Conservation (phyloP, 1,284 basidiomycete species). For the Sanghuangporus sanghuang region DNA sequence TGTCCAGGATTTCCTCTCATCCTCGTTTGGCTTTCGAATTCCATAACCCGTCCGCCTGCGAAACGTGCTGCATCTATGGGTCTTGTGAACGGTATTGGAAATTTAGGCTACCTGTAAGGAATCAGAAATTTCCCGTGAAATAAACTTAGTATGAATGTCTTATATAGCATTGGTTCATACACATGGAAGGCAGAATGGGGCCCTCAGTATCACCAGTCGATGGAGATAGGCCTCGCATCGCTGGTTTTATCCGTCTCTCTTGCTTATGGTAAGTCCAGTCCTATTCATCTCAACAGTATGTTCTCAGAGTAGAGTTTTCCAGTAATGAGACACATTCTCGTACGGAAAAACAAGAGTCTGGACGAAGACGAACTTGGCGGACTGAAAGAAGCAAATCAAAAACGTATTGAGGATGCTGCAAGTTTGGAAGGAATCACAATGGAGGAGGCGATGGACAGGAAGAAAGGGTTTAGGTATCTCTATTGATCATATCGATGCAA, state of each 20-base stretch:
- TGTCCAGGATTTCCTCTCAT: slow-evolving; percentile 42
- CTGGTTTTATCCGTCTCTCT: slow-evolving; percentile 11
- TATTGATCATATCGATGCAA: slow-evolving; percentile 2
- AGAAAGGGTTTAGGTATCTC: slow-evolving; percentile 18
- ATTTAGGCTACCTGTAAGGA: slow-evolving; percentile 18
- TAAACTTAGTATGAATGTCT: neutral
- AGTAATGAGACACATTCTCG: slow-evolving; percentile 21
- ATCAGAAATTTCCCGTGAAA: neutral
- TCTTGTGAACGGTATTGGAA: slow-evolving; percentile 22
- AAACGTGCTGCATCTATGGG: slow-evolving; percentile 25
- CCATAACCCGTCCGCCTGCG: slow-evolving; percentile 26
- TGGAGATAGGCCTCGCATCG: slow-evolving; percentile 19
- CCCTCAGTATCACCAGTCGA: slow-evolving; percentile 20
- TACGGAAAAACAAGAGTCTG: slow-evolving; percentile 17
- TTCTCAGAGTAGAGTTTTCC: neutral
- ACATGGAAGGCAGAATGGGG: slow-evolving; percentile 23
- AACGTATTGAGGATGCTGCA: slow-evolving; percentile 15
- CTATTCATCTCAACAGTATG: slow-evolving; percentile 15
- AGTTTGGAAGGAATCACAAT: slow-evolving; percentile 17
- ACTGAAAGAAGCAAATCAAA: slow-evolving; percentile 1
- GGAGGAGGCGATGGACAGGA: slow-evolving; percentile 16
- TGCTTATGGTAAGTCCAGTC: slow-evolving; percentile 18
- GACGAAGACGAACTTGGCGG: slow-evolving; percentile 21
- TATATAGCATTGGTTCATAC: slow-evolving; percentile 20
- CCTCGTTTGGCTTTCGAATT: slow-evolving; percentile 23